phyloP scores from a whole-genome alignment of 2,329 filamentous ascomycete species.

The Uncinocarpus reesii region DNA sequence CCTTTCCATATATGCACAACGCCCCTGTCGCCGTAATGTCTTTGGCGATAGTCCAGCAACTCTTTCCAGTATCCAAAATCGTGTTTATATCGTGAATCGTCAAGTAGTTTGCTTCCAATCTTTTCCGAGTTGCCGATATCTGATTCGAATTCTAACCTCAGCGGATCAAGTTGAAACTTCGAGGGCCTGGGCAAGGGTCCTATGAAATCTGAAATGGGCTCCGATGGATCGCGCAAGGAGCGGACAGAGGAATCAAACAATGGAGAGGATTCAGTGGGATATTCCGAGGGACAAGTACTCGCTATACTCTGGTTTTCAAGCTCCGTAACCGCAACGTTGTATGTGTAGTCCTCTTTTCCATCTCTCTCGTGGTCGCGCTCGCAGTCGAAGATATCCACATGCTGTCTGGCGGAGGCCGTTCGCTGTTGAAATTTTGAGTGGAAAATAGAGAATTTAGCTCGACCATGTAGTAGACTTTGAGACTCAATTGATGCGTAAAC shows the following conservation, averaged over 20 bases:
- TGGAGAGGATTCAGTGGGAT: not conserved
- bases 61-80: slow-evolving; percentile 39
- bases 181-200: slow-evolving; percentile 8
- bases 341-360: not conserved
- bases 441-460: not conserved
- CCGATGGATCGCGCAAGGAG: not conserved
- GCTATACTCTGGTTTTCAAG: not conserved
- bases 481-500: not conserved
- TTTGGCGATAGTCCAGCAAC: slow-evolving; percentile 35
- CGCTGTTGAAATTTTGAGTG: not conserved
- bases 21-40: slow-evolving; percentile 35
- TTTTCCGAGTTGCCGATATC: slow-evolving; percentile 30
- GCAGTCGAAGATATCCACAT: not conserved
- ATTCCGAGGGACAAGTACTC: not conserved
- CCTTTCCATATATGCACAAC: slow-evolving; percentile 35
- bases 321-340: not conserved
- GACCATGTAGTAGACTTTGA: not conserved
- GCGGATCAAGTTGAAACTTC: slow-evolving; percentile 19
- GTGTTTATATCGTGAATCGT: slow-evolving; percentile 24
- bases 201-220: slow-evolving; percentile 13
- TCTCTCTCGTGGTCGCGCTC: not conserved
- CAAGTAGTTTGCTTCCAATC: slow-evolving; percentile 32
- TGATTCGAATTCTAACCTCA: slow-evolving; percentile 35
- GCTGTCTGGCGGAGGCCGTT: not conserved
- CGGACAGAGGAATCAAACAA: no score